Conservation (phyloP, 768 basidiomycete species). For the Rhodotorula taiwanensis region DNA sequence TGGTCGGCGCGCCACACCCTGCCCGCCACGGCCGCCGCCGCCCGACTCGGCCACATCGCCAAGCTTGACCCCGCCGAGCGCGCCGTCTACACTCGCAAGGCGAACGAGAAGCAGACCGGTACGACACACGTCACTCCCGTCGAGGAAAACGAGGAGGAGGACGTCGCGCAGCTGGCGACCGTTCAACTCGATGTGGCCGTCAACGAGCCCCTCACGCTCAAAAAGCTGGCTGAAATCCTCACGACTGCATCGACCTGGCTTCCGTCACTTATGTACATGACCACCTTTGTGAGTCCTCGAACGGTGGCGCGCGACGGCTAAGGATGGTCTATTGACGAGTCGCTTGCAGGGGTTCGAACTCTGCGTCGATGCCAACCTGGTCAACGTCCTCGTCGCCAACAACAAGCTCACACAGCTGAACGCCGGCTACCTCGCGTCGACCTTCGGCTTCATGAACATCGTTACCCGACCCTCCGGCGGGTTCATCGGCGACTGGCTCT, state of each 20-base stretch:
- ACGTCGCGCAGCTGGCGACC: slow-evolving; percentile 38
- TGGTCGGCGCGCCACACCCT: slow-evolving; percentile 52
- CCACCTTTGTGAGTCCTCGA: slow-evolving; percentile 51
- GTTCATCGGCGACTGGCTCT: slow-evolving; percentile 51
- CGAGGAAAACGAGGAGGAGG: slow-evolving; percentile 17
- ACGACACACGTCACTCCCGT: slow-evolving; percentile 31
- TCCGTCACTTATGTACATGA: slow-evolving; percentile 53
- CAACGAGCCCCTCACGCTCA: slow-evolving; percentile 49
- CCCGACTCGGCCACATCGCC: slow-evolving; percentile 37
- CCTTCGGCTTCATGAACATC: slow-evolving; percentile 53
- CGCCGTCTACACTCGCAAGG: slow-evolving; percentile 40
- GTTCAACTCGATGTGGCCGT: slow-evolving; percentile 49
- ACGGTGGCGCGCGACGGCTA: too few relatives aligned
- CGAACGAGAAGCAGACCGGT: slow-evolving; percentile 37
- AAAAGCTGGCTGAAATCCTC: slow-evolving; percentile 45
- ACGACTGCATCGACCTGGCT: slow-evolving; percentile 54
- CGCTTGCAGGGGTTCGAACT: slow-evolving; percentile 47
- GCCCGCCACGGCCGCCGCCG: slow-evolving; percentile 42
- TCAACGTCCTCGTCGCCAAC: slow-evolving; percentile 49
- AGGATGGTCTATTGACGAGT: background rate
- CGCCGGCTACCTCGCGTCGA: slow-evolving; percentile 51
- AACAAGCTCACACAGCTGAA: slow-evolving; percentile 52
- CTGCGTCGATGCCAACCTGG: slow-evolving; percentile 54
- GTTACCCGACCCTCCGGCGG: slow-evolving; percentile 53
- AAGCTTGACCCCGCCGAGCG: slow-evolving; percentile 39